These are phyloP conservation scores for Ocimum tenuiflorum DNA, from an alignment of 257 asterid genomes.

Conservation along the genomic window DNA sequence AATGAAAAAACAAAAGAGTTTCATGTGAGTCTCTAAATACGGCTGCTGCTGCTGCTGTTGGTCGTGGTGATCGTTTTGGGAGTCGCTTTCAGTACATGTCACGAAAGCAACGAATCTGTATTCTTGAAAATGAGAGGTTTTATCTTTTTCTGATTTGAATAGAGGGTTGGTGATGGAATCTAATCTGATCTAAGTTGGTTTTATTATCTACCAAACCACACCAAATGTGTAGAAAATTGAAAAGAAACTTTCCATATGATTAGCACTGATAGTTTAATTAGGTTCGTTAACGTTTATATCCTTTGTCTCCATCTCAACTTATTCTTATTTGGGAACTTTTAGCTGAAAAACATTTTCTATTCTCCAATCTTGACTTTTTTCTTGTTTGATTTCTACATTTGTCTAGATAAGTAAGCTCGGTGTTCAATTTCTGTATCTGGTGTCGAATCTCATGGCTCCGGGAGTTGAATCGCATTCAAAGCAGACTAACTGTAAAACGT, in stretches of 20 bases:
- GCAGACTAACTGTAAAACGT: constrained; percentile 26
- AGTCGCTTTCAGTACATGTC: constrained; percentile 13
- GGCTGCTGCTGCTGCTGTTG: background rate
- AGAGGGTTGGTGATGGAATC: constrained; percentile 52
- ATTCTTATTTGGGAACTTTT: constrained; percentile 15
- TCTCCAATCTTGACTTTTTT: constrained; percentile 15
- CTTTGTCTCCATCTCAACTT: constrained; percentile 17
- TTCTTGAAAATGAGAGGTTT: constrained; percentile 28
- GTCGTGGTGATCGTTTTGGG: constrained; percentile 6
- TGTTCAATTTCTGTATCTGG: background rate
- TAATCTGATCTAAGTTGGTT: constrained; percentile 38
- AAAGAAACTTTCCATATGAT: constrained; percentile 21
- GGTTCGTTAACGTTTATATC: constrained; percentile 16
- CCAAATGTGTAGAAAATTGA: constrained; percentile 17
- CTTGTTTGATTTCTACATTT: background rate
- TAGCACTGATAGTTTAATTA: constrained; percentile 15
- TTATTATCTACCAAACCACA: constrained; percentile 44
- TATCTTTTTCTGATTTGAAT: constrained; percentile 32
- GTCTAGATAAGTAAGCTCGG: background rate
- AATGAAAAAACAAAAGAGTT: background rate
- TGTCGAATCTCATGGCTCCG: constrained; percentile 75
- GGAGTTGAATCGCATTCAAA: constrained; percentile 43
- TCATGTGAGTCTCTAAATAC: background rate
- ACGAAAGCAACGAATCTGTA: constrained; percentile 25
- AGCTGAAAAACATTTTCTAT: constrained; percentile 16